Evolutionary conservation across 2,329 filamentous ascomycete species (phyloP), one percentile per base, ranked within the genome.

Genomic region (Bipolaris zeicola): DNA sequence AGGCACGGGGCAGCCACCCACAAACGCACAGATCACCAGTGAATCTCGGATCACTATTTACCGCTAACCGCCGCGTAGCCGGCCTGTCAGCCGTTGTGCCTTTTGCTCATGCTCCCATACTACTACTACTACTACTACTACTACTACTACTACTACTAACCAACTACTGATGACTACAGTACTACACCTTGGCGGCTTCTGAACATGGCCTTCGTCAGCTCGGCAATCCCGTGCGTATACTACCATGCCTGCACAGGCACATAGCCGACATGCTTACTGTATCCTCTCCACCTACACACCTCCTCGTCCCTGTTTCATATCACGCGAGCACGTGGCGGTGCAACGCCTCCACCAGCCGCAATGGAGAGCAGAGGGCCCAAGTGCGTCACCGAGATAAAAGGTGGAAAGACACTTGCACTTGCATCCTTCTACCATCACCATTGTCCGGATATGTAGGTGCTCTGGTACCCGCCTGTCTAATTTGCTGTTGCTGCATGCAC

Each of bases 311-410:
- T 47, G 42, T 56, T 44, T 52, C 52, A 55, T 28, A 18, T 39
- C 47, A 50, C 33, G 38, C 47, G 38, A 24, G 48, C 57, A 52
- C 43, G 56, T 48, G 56, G 33, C 51, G 55, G 55, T 50, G 55
- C 51, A 43, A 22, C 43, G n/a, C 31, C 51, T 20, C 36, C 16
- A 26, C 28, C 50, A 26, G n/a, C 41, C 49, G 47, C 49, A 49
- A 31, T 13, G 28, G 28, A 31, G 28, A 13, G 28, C 28, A 31
- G 3, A 31, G 28, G 10, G 28, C 26, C 8, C 26, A 3, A 28
- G 26, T 28, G 26, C 26, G 26, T 31, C 28, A 31, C 28, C 2
- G 10, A 13, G 28, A 31, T 11, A 5, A 31, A 5, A 11, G 5
- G 10, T 11, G 28, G 28, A 13, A 31, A 31, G 10, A 1, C 28